phyloP scores from a whole-genome alignment of 75 land plant genomes.

The Pseudotsuga menziesii region DNA sequence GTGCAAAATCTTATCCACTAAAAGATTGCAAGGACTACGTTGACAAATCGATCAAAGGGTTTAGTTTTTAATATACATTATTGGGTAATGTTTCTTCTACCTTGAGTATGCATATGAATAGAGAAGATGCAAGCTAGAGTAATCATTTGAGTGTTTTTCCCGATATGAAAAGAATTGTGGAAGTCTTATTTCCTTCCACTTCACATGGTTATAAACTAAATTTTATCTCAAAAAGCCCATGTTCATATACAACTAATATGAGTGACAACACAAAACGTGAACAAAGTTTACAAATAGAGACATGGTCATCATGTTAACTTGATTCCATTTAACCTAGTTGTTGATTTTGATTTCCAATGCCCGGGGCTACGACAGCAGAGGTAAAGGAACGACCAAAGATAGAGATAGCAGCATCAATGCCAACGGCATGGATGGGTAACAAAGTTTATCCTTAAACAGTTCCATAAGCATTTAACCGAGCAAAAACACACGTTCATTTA shows the following conservation, averaged over 20 bases:
- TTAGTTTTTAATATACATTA: slow-evolving; percentile 81
- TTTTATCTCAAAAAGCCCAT: background rate
- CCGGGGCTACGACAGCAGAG: no score
- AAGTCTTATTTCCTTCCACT: background rate
- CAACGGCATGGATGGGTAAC: no score
- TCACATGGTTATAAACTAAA: background rate
- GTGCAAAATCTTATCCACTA: no score
- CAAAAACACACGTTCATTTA: no score
- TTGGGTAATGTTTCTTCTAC: slow-evolving; percentile 47
- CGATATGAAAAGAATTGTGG: background rate
- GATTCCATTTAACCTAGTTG: no score
- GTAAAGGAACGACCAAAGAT: no score
- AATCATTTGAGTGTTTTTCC: background rate
- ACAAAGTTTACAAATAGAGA: slow-evolving; percentile 73
- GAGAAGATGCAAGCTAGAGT: background rate
- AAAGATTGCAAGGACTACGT: slow-evolving; percentile 46
- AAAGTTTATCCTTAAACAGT: no score
- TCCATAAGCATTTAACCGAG: no score
- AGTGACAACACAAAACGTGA: slow-evolving; percentile 76
- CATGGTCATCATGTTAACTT: no score
- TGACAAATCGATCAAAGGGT: slow-evolving; percentile 68
- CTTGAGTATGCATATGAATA: background rate
- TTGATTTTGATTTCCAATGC: no score
- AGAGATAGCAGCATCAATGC: no score
- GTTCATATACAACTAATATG: slow-evolving; percentile 62